Percentiles rank a stretch among this genome's conserved stretches.
These are phyloP conservation scores for Oenanthe javanica DNA, from an alignment of 140 eudicot genomes.

Conservation along the genomic window DNA sequence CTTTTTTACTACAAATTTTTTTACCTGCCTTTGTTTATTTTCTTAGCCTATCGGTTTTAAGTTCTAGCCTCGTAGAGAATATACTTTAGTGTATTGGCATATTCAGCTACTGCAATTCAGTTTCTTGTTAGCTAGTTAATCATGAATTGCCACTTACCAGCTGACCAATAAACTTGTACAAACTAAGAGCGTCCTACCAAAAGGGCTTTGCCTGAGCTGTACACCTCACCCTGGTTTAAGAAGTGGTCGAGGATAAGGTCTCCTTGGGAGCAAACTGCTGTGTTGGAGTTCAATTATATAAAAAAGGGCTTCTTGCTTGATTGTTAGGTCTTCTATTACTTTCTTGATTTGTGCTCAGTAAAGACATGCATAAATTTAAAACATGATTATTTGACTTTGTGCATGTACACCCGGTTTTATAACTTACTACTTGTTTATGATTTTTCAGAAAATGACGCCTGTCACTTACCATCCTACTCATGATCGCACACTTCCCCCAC, in stretches of 20 bases:
- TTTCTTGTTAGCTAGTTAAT: not conserved
- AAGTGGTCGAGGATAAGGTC: not conserved
- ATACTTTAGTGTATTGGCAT: not conserved
- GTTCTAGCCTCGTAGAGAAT: not conserved
- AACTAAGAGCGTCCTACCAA: not conserved
- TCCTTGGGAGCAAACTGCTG: not conserved
- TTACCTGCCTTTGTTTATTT: not conserved
- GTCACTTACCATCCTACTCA: slow-evolving; percentile 85
- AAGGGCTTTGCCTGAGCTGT: not conserved
- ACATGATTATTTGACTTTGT: not conserved
- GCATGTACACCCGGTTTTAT: not conserved
- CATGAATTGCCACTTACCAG: not conserved
- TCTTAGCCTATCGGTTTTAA: not conserved
- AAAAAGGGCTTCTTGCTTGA: not conserved
- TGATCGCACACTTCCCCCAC: slow-evolving; percentile 78
- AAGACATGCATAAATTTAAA: not conserved
- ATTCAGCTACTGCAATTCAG: not conserved
- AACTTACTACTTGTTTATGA: not conserved
- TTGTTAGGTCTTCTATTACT: not conserved
- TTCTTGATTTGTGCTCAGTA: not conserved
- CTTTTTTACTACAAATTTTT: not conserved
- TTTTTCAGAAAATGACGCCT: slow-evolving; percentile 54
- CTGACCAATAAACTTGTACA: not conserved
- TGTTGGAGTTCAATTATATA: not conserved
- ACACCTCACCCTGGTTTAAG: not conserved